These are phyloP conservation scores for Ophiorrhiza pumila DNA, from an alignment of 257 asterid species.

Conservation along the genomic window DNA sequence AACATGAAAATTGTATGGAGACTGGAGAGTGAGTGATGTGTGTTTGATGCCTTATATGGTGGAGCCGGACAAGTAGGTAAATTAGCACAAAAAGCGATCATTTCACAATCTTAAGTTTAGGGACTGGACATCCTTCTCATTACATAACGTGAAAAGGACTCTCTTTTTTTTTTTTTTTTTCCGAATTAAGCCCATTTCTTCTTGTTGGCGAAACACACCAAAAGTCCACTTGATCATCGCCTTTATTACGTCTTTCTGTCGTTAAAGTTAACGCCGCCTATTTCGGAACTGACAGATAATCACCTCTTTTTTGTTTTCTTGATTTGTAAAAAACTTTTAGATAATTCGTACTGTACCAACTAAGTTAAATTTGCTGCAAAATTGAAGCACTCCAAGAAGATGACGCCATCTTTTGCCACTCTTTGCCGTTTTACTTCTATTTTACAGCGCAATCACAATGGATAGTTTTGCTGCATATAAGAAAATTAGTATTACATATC, in stretches of 20 bases:
- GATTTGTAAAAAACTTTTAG: not conserved
- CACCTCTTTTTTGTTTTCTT: not conserved
- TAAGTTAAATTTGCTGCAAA: too few relatives aligned
- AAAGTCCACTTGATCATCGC: conserved; percentile 6
- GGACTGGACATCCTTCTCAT: not conserved
- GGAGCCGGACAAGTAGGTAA: conserved; percentile 40
- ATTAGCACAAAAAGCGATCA: conserved; percentile 19
- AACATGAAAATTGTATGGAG: conserved; percentile 10
- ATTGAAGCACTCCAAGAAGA: too few relatives aligned
- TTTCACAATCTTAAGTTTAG: not conserved
- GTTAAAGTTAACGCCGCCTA: not conserved
- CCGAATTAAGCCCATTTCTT: not conserved
- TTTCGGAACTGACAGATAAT: not conserved
- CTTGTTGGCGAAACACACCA: not conserved
- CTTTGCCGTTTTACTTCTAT: too few relatives aligned
- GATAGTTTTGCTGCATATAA: too few relatives aligned
- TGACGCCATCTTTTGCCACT: too few relatives aligned
- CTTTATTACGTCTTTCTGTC: not conserved
- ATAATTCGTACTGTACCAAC: too few relatives aligned
- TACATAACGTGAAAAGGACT: not conserved
- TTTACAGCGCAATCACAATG: too few relatives aligned
- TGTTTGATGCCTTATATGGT: conserved; percentile 9
- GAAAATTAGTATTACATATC: too few relatives aligned
- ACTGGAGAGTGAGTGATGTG: not conserved
- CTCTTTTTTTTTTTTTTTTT: too few relatives aligned